Conservation (phyloP, 495 filamentous ascomycete genomes). For the Neurospora sp. region DNA sequence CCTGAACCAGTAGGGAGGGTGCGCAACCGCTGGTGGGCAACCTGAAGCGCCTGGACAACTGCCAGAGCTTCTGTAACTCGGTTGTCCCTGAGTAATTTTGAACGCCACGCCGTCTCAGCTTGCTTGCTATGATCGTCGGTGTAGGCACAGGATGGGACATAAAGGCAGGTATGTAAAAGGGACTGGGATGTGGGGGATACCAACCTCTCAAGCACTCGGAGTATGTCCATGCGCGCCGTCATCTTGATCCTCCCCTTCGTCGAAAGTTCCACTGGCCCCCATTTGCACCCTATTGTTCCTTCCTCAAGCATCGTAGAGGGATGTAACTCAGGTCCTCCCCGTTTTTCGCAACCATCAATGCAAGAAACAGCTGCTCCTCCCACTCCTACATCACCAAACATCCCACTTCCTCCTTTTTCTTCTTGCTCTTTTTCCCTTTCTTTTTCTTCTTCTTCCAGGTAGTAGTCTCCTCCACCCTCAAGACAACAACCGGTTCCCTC, state of each 20-base stretch:
- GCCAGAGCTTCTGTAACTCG: too few species aligned
- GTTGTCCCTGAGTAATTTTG: too few species aligned
- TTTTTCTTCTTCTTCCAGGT: not conserved
- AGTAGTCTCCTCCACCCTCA: not conserved
- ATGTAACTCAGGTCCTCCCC: rapidly evolving
- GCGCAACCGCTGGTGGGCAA: too few species aligned
- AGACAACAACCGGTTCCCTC: not conserved
- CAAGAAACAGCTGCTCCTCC: not conserved
- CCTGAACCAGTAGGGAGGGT: too few species aligned
- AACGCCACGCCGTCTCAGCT: too few species aligned
- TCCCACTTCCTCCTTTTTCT: not conserved
- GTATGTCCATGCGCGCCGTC: not conserved
- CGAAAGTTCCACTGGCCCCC: too few species aligned
- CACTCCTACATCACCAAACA: not conserved
- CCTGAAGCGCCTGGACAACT: too few species aligned
- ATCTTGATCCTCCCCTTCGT: not conserved
- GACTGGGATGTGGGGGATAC: not conserved
- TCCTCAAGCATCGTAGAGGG: not conserved
- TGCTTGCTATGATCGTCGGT: too few species aligned
- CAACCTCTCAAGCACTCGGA: not conserved
- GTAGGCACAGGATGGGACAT: not conserved
- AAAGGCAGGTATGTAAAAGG: not conserved
- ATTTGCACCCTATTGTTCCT: not conserved
- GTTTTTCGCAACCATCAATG: not conserved
- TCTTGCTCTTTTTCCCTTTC: not conserved